These are phyloP conservation scores for Talaromyces amestolkiae DNA, from an alignment of 2,329 filamentous ascomycete genomes.

Conservation along the genomic window DNA sequence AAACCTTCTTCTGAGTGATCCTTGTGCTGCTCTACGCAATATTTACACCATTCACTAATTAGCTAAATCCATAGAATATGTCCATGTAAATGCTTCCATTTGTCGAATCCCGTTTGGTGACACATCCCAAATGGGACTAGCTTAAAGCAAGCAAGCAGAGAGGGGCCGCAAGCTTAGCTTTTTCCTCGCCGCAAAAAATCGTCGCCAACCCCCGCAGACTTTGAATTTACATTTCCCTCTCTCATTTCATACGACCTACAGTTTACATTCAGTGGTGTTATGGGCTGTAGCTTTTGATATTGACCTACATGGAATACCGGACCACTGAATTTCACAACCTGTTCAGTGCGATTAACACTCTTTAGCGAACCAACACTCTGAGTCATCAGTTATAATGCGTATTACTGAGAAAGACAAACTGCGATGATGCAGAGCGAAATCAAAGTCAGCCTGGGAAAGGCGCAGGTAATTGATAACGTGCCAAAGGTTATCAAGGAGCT, in stretches of 20 bases:
- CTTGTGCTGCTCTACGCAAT: background rate
- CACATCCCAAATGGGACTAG: background rate
- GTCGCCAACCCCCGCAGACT: conserved; percentile 20
- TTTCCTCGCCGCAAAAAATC: conserved; percentile 20
- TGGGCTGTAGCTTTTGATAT: background rate
- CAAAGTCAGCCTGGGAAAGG: conserved; percentile 61
- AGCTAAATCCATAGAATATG: background rate
- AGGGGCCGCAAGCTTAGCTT: conserved; percentile 19
- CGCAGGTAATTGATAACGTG: conserved; percentile 82
- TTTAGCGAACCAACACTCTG: background rate
- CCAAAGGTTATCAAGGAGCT: conserved; percentile 91
- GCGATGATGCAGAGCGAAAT: conserved; percentile 41
- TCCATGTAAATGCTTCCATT: background rate
- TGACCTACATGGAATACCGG: too few relatives aligned
- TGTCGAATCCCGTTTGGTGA: background rate
- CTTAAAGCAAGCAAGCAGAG: background rate
- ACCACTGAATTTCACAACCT: too few relatives aligned
- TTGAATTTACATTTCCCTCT: background rate
- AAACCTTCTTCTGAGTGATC: background rate
- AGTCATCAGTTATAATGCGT: conserved; percentile 30
- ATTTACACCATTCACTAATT: background rate
- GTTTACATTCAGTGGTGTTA: background rate
- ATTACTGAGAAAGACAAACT: conserved; percentile 32
- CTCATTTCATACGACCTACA: background rate
- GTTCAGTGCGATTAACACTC: background rate